These are phyloP conservation scores for Herpotrichia juniperi DNA, from an alignment of 2,329 filamentous ascomycete species.

Conservation along the genomic window DNA sequence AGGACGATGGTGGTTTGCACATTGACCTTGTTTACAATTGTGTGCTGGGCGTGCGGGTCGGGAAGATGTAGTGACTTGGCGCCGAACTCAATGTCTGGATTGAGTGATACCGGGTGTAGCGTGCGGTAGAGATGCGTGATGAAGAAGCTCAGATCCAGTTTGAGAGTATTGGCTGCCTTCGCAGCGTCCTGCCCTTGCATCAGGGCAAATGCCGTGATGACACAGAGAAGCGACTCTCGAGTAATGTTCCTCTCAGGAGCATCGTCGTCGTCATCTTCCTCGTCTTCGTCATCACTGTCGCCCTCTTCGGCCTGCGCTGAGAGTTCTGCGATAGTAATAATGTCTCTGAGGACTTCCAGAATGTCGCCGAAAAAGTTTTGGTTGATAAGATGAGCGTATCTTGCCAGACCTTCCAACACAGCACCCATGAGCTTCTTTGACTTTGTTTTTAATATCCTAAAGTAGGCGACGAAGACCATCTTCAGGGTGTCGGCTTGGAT, in stretches of 20 bases:
- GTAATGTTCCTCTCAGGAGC: slow-evolving; percentile 68
- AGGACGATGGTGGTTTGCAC: slow-evolving; percentile 94
- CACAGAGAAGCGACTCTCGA: slow-evolving; percentile 89
- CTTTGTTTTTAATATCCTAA: slow-evolving; percentile 87
- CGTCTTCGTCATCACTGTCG: slow-evolving; percentile 50
- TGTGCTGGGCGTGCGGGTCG: slow-evolving; percentile 61
- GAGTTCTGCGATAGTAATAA: slow-evolving; percentile 75
- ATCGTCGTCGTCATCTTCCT: slow-evolving; percentile 55
- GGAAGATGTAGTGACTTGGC: slow-evolving; percentile 75
- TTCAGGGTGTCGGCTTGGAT: slow-evolving; percentile 97
- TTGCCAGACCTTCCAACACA: slow-evolving; percentile 89
- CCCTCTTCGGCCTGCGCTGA: slow-evolving; percentile 53
- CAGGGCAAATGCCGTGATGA: slow-evolving; percentile 94
- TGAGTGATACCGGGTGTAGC: slow-evolving; percentile 76
- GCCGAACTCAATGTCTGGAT: slow-evolving; percentile 83
- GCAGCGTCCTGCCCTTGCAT: slow-evolving; percentile 91
- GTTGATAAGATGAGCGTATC: slow-evolving; percentile 96
- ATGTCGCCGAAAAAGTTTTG: slow-evolving; percentile 98
- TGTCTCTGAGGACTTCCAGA: slow-evolving; percentile 89
- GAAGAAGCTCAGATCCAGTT: slow-evolving; percentile 94
- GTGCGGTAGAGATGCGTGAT: slow-evolving; percentile 91
- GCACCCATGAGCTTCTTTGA: slow-evolving; percentile 91
- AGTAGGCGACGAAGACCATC: slow-evolving; percentile 93
- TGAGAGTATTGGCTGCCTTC: slow-evolving; percentile 79
- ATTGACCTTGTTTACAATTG: slow-evolving; percentile 76